Base-by-base conservation (phyloP, 2,329 filamentous ascomycete species). In the Fusarium protoensiforme region DNA sequence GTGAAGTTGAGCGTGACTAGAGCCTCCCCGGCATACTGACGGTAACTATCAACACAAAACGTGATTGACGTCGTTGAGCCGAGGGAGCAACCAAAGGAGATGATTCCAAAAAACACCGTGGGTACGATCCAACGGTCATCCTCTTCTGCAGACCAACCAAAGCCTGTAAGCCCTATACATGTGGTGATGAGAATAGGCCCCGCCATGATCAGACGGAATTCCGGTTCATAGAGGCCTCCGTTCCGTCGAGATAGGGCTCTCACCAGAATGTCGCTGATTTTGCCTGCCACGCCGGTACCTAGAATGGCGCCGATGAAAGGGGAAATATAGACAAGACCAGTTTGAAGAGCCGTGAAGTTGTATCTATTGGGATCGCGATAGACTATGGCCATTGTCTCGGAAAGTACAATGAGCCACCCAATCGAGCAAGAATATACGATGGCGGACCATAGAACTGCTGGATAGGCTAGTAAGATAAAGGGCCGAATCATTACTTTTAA, bases 331-430 rank as follows among this genome's bases (percentile, higher is more conserved):
- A 98, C 89, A 0, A 98, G 86, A 9, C 96, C 96, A 0, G 93
- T 93, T 69, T 94, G 91, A 0, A 98, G 84, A 0, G 94, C 88
- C 20, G 88, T 91, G 80, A 98, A 98, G 74, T 95, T 90, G 84
- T 98, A 98, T 0, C 86, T 86, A 0, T 87, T 84, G 0, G 86
- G 85, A 64, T 90, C 87, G 43, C 93, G 90, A 81, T 94, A 98
- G 69, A 98, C 92, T 63, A 92, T 87, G 0, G 94, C 89, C 3
- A 98, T 91, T 0, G 92, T 93, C 81, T 98, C 95, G 1, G 95
- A 98, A 2, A 98, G 88, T 38, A 98, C 94, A 73, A 98, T 98
- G 27, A 98, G 87, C 96, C 96, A 98, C 39, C 95, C 95, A 6
- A 98, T 90, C 0, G 94, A 96, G 75, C 96, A 92, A 0, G 94